Base-by-base conservation (phyloP, 2,329 filamentous ascomycete species). In the Cercospora sp. region DNA sequence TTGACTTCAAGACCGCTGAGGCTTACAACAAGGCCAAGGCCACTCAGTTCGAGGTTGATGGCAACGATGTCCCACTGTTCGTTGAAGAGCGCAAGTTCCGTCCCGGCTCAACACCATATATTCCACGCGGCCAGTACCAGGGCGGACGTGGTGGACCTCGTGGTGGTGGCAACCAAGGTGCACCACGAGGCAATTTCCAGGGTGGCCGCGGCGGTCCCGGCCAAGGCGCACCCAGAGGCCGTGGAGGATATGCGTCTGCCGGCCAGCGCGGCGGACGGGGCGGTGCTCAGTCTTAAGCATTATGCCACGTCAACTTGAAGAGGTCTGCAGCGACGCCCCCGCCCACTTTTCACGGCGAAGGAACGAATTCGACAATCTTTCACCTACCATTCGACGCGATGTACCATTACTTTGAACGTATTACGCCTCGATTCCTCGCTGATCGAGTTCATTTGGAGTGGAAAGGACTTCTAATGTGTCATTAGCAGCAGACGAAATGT, bases 11-110 rank as follows among this genome's bases (percentile, higher is more conserved):
- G 77, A 91, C 90, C 58, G 79, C 88, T 24, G 89, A 93, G 65
- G 93, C 89, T 58, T 97, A 97, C 82, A 87, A 92, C 79, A 90
- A 91, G 70, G 95, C 95, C 53, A 86, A 92, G 43, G 87, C 87
- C 69, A 91, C 90, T 83, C 94, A 94, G 40, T 93, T 97, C 82
- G 86, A 87, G 55, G 88, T 99, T 71, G 86, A 87, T 53, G 88
- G 99, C 71, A 92, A 91, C 75, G 91, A 89, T 74, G 91, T 97
- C 80, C 89, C 88, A 76, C 90, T 99, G 75, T 85, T 88, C 70
- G 91, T 99, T 66, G 95, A 98, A 82, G 92, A 94, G 79, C 93
- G 95, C 71, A 92, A 93, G 73, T 88, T 91, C 53, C 80, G 80
- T 66, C 79, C 81, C 13, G 77, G 71, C 70, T 76, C 70, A 73